These are phyloP conservation scores for Trichosanthes cucumerina DNA, from an alignment of 306 rosid genomes.

Conservation along the genomic window DNA sequence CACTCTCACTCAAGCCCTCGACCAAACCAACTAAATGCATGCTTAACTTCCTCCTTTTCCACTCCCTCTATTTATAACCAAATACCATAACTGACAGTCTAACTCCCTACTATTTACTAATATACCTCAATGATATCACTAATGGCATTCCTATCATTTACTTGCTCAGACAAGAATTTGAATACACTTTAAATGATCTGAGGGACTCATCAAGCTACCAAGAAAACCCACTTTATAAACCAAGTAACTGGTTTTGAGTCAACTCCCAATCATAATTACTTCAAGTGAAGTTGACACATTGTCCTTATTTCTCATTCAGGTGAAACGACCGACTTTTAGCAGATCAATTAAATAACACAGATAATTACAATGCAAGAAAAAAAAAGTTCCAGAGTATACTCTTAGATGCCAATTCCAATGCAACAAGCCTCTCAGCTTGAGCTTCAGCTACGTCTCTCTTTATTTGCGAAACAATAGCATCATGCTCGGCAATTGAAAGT, in stretches of 20 bases:
- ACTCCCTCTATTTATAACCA: no score
- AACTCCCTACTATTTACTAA: no score
- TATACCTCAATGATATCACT: no score
- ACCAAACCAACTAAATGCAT: no score
- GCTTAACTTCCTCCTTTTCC: no score
- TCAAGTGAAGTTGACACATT: not conserved
- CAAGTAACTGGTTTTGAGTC: not conserved
- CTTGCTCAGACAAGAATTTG: not conserved
- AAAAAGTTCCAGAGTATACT: conserved; percentile 27
- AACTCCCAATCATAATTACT: not conserved
- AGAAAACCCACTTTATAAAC: not conserved
- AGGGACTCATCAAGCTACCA: not conserved
- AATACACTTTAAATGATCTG: not conserved
- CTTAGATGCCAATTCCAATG: conserved; percentile 25
- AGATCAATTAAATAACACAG: not conserved
- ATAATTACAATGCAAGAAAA: not conserved
- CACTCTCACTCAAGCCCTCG: no score
- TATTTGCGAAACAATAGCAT: conserved; percentile 27
- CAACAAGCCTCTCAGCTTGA: conserved; percentile 38
- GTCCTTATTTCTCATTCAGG: not conserved
- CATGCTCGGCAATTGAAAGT: conserved; percentile 21
- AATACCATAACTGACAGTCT: no score
- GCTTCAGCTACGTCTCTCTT: conserved; percentile 42
- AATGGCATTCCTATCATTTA: no score
- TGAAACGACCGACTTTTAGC: not conserved